Base-by-base conservation (phyloP, 2,329 filamentous ascomycete species). In the Colletotrichum kahawae region DNA sequence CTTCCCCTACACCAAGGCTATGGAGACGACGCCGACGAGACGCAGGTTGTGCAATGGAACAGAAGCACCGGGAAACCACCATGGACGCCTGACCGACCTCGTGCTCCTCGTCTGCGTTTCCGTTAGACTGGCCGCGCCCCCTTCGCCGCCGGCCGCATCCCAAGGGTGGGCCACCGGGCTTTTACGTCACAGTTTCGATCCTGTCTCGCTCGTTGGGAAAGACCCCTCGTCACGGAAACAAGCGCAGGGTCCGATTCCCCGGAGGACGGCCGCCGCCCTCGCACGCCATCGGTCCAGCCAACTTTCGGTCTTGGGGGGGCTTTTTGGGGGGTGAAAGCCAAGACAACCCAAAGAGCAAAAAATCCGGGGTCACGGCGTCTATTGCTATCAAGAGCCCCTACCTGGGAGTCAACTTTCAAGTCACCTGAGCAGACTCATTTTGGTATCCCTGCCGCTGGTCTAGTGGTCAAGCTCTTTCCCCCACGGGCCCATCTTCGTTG, bases 151-250 rank as follows among this genome's bases (percentile, higher is more conserved):
- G 69, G 69, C 69, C 73, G 56, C 69, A 48, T 57, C 43, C 16
- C 36, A 51, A 27, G 10, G n/a, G 54, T 34, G 38, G 56, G 63
- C 57, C 73, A 70, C 72, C 69, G 34, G 14, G 56, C 48, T 72
- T 75, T 75, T 75, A 75, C 73, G 73, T 75, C 70, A 75, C 59
- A 27, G 21, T 72, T 59, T 75, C 70, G 56, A 64, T 24, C 48
- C 24, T 64, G 69, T 60, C 56, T 64, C 29, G 69, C 31, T 29
- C 24, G 57, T 33, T 21, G 43, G 36, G 29, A 67, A 70, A 33
- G 24, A 51, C n/a, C 48, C 63, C 57, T 63, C 62, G 34, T 59
- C 48, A 29, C 18, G 57, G 33, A 34, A 62, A 31, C 33, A 21
- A 31, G 27, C 12, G 63, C 62, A 75, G 70, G 63, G 63, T 68